These are phyloP conservation scores for Cryphonectria nitschkei DNA, from an alignment of 2,329 filamentous ascomycete species.

Conservation along the genomic window DNA sequence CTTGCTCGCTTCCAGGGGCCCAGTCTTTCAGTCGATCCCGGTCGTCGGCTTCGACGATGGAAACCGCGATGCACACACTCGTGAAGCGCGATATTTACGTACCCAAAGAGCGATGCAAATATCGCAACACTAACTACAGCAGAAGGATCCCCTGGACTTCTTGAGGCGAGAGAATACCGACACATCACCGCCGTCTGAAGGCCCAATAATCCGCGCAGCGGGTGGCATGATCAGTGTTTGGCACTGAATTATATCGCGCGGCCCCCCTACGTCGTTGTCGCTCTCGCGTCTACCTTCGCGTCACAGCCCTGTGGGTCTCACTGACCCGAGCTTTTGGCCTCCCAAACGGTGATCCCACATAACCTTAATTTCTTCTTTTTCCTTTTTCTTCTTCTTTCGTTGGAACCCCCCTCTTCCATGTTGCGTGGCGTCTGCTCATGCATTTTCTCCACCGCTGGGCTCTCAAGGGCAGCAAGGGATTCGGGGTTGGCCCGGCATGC, in stretches of 20 bases:
- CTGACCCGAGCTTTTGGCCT: neutral
- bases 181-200: neutral
- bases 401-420: neutral
- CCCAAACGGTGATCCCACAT: neutral
- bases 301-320: constrained; percentile 2
- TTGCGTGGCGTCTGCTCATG: neutral
- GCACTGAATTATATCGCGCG: neutral
- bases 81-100: neutral
- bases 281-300: constrained; percentile 13
- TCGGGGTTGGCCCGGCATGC: neutral
- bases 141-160: neutral
- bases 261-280: neutral
- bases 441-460: neutral
- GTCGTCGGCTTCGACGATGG: neutral
- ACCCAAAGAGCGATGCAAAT: neutral
- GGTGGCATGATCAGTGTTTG: neutral
- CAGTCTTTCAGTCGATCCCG: neutral
- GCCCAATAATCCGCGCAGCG: neutral
- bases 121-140: neutral
- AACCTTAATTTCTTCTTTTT: neutral
- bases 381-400: neutral
- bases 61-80: neutral
- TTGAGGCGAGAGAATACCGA: neutral
- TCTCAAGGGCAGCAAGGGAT: neutral
- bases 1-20: neutral